Base-by-base conservation (phyloP, 345 rosid species). In the Ailanthus altissimus region DNA sequence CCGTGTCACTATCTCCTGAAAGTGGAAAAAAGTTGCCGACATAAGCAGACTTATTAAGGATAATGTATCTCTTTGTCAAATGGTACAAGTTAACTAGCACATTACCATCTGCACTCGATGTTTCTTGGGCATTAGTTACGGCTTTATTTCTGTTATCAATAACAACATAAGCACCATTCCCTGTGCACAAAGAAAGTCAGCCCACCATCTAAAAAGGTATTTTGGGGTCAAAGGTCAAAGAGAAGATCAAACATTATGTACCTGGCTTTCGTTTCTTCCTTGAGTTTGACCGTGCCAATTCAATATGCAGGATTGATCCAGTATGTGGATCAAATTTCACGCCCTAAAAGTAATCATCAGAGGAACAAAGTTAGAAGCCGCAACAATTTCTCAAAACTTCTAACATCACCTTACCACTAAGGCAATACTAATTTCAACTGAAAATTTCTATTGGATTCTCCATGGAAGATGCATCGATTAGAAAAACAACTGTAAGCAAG, bases 261-360 rank as follows among this genome's bases (percentile, higher is more conserved):
- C 97, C 97, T 67, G 94, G 90, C 72, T 88, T 86, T 21, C 83
- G 86, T 86, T 88, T 90, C 62, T 93, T 89, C 79, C 94, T 86
- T 32, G 97, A 94, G 85, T 93, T 91, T 76, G 98, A 88, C 79
- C 91, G 88, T 38, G 98, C 97, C 76, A 94, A 79, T 78, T 94
- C 97, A 77, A 94, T 88, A 86, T 89, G 98, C 78, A 93, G 80
- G 75, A 74, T 80, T 36, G 90, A 88, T 72, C 94, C 97, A 42
- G 89, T 81, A 72, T 93, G 93, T 63, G 97, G 97, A 82, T 91
- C 97, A 77, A 94, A 94, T 83, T 91, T 90, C 61, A 90, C 87
- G 68, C 94, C 97, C 97, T 92, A 74, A 5, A 83, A 28, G 79
- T 58, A 49, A 75, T 64, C 67, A 72, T 57, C 75, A 67, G 72